Conservation (phyloP, 805 yeast genomes). For the Teunomyces tritomae region DNA sequence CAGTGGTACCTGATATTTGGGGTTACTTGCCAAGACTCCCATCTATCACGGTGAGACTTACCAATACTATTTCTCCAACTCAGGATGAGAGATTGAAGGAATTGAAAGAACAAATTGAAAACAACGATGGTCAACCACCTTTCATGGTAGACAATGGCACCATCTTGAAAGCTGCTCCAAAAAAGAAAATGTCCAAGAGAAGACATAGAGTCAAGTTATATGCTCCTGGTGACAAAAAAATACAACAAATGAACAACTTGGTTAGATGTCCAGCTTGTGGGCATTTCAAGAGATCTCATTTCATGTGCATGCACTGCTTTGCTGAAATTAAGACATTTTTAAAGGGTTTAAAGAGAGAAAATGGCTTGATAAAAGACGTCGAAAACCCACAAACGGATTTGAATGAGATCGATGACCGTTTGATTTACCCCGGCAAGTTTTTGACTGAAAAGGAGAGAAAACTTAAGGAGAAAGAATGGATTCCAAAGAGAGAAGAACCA, state of each 20-base stretch:
- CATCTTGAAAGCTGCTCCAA: slow-evolving; percentile 83
- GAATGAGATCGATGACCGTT: slow-evolving; percentile 58
- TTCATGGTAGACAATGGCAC: slow-evolving; percentile 61
- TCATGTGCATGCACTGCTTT: slow-evolving; percentile 91
- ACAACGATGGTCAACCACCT: slow-evolving; percentile 29
- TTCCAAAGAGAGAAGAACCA: slow-evolving; percentile 43
- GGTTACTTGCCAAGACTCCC: slow-evolving; percentile 13
- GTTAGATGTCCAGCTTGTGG: slow-evolving; percentile 97
- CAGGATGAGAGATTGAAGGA: slow-evolving; percentile 31
- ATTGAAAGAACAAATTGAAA: slow-evolving; percentile 39
- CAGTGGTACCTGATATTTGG: slow-evolving; percentile 4
- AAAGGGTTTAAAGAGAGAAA: slow-evolving; percentile 47
- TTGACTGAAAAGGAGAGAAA: slow-evolving; percentile 32
- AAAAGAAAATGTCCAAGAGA: slow-evolving; percentile 85
- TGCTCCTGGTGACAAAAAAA: slow-evolving; percentile 79
- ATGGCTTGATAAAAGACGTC: slow-evolving; percentile 24
- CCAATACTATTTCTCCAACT: not conserved
- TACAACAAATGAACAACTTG: slow-evolving; percentile 70
- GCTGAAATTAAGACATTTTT: slow-evolving; percentile 74
- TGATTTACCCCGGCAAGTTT: slow-evolving; percentile 73
- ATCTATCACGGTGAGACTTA: slow-evolving; percentile 3
- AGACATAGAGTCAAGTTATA: slow-evolving; percentile 81
- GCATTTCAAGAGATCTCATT: slow-evolving; percentile 82
- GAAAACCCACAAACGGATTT: slow-evolving; percentile 40
- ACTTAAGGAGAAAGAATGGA: slow-evolving; percentile 41